Evolutionary conservation across 2,329 filamentous ascomycete genomes (phyloP), one percentile per base, ranked within the genome.

Genomic region (Penicillium psychrosexuale): DNA sequence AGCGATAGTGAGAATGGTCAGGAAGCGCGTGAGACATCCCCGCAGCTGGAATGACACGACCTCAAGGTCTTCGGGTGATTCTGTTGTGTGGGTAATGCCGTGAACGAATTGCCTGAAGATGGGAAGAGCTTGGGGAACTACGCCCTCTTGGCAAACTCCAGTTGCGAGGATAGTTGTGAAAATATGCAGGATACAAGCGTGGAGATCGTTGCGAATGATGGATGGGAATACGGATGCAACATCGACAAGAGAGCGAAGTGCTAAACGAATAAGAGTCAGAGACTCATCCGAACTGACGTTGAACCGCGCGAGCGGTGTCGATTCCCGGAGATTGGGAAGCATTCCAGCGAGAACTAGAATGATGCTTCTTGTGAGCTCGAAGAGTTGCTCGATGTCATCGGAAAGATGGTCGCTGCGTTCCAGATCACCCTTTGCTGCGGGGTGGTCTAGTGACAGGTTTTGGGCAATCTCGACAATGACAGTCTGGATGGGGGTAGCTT

Each of bases 361-460:
- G 60, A 97, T 97, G 69, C 97, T 96, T 60, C 94, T 85, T 0
- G 94, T 99, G 44, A 99, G 80, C 74, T 99, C 94, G 66, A 99
- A 99, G 0, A 99, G 82, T 74, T 99, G 94, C 69, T 99, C 94
- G 59, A 99, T 96, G 69, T 99, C 94, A 67, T 99, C 94, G 0
- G 91, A 96, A 11, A 99, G 78, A 70, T 94, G 88, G 49, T 91
- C 89, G 37, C 87, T 84, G 30, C 81, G 77, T 59, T 83, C 80
- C 59, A 85, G 80, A 46, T 83, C 80, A 62, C 84, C 85, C 59
- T 90, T 85, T 3, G 94, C 93, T 1, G 92, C 95, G 2, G 93
- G 93, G 72, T 99, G 94, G 2, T 90, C 88, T 17, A 97, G 82
- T 65, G 93, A 97, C 15, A 99, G 79, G 46, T 91, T 92, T 52